Percentiles rank a stretch among this genome's conserved stretches.
phyloP scores from a whole-genome alignment of 106 monocot species.

The Alisma plantagoaquatica region DNA sequence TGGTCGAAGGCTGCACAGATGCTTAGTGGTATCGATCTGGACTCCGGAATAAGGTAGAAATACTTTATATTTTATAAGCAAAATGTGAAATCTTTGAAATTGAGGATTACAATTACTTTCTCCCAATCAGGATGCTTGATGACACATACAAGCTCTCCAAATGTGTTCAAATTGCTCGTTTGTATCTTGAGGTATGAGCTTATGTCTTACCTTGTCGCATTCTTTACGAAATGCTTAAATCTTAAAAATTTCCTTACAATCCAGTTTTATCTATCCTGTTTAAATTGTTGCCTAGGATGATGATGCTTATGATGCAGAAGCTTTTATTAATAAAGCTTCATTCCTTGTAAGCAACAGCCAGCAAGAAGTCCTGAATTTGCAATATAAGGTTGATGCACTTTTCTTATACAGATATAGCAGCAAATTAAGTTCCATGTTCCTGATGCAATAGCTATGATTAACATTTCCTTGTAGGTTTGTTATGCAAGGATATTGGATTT shows the following conservation, averaged over 20 bases:
- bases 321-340: constrained; percentile 98
- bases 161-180: constrained; percentile 96
- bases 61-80: no score
- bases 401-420: no score
- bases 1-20: constrained; percentile 99
- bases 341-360: constrained; percentile 86
- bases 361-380: constrained; percentile 84
- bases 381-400: constrained; percentile 67
- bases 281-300: constrained; percentile 56
- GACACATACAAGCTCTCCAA: constrained; percentile 90
- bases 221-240: not conserved
- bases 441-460: no score
- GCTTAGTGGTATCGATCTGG: constrained; percentile 97
- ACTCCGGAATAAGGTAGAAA: constrained; percentile 84
- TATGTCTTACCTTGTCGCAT: not conserved
- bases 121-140: constrained; percentile 65
- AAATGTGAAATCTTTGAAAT: no score
- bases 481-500: constrained; percentile 97
- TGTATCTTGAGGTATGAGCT: constrained; percentile 79
- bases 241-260: no score
- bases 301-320: constrained; percentile 94
- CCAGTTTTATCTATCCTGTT: constrained; percentile 1
- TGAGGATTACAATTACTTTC: constrained; percentile 1
- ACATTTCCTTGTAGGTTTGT: constrained; percentile 49
- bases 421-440: no score